Base-by-base conservation (phyloP, 176 grass and related monocot genomes). In the Carex parvula region DNA sequence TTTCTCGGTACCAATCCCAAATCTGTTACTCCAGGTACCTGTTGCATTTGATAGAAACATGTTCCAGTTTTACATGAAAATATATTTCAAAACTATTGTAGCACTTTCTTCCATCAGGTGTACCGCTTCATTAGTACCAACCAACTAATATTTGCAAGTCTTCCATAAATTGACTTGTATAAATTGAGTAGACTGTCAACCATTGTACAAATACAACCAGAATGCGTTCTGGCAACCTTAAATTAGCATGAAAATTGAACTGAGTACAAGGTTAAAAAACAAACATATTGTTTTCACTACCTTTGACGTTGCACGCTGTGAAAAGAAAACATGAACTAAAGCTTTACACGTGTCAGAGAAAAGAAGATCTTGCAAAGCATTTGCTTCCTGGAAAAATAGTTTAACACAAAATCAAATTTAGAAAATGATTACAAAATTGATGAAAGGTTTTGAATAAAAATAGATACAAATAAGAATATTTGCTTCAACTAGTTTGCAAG, bases 261-360 rank as follows among this genome's bases (percentile, higher is more conserved):
- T 75, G 37, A 62, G 10, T 76, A 21, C 17, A 41, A 62, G 44
- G 11, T 33, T 29, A 81, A 56, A n/a, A 75, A 78, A 68, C 9
- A 81, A 86, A 78, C 29, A 29, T 61, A 26, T 60, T 55, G 5
- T 22, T 42, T 60, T 46, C 75, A 26, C 73, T 77, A 98, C 96
- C 89, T 95, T 98, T 83, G 96, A 89, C 33, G 96, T 92, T 85
- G 89, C 89, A n/a, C 91, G 91, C 52, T 93, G 96, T 68, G 91
- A 84, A 84, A 95, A 95, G 86, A 95, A 89, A 71, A 93, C 91
- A 89, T 98, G 89, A 87, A 98, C 83, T 77, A 98, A 90, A 76
- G 69, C 87, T 89, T 92, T 98, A 90, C 95, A 95, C 8, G 92
- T 98, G 86, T 98, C 92, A n/a, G 91, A 90, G 64, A 90, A 93